Percentiles rank a stretch among this genome's conserved stretches.
Evolutionary conservation across 768 basidiomycete species (phyloP).

Genomic region (Termitomyces heimii): DNA sequence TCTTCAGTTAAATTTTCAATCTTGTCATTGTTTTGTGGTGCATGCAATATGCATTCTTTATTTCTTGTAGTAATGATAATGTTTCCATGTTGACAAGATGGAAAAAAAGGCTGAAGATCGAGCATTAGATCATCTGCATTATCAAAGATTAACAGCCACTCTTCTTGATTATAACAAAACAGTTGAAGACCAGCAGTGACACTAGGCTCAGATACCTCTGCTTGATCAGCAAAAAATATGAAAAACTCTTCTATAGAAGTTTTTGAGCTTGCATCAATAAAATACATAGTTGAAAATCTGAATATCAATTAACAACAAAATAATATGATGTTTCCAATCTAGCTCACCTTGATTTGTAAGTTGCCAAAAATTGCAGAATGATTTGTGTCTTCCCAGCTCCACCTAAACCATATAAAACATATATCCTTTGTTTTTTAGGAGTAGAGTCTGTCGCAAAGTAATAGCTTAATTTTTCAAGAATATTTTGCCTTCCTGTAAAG

Average conservation of each 20-base stretch:
- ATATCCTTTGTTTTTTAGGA: background rate
- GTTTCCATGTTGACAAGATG: too few relatives aligned
- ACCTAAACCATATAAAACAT: background rate
- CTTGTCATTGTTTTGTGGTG: too few relatives aligned
- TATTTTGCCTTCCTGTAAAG: background rate
- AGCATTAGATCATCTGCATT: too few relatives aligned
- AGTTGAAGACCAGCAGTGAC: too few relatives aligned
- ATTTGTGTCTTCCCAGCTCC: too few relatives aligned
- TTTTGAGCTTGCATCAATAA: too few relatives aligned
- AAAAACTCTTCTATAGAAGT: background rate
- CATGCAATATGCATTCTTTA: too few relatives aligned
- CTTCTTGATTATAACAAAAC: too few relatives aligned
- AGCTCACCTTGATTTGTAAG: background rate
- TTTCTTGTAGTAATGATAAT: too few relatives aligned
- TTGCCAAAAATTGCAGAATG: background rate
- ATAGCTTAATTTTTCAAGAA: background rate
- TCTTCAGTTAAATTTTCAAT: too few relatives aligned
- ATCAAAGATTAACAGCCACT: too few relatives aligned
- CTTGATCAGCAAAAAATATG: background rate
- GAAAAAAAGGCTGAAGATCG: too few relatives aligned
- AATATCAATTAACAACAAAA: background rate
- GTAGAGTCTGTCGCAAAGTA: background rate
- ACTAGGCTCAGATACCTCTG: background rate
- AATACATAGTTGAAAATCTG: background rate
- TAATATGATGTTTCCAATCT: background rate